Evolutionary conservation across 2,329 filamentous ascomycete genomes (phyloP).

Genomic region (Coniochaeta ligniaria): DNA sequence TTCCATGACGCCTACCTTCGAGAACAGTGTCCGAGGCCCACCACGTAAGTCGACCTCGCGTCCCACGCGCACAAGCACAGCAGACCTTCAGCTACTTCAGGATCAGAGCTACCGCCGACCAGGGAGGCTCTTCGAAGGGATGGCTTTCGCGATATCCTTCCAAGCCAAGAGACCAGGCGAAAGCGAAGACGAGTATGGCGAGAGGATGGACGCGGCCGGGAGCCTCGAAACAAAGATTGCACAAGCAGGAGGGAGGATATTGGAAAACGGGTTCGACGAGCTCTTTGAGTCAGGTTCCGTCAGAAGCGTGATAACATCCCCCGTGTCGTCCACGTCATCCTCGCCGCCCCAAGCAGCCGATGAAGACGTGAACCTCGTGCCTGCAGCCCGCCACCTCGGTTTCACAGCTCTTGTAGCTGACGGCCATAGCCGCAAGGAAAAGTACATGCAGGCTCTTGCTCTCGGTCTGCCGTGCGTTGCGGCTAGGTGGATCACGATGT

Average conservation of each 20-base stretch:
- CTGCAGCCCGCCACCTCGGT: conserved; percentile 46
- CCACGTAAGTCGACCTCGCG: conserved; percentile 15
- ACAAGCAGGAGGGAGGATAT: conserved; percentile 63
- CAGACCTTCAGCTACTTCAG: conserved; percentile 1
- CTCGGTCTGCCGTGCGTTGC: conserved; percentile 83
- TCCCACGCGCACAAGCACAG: conserved; percentile 12
- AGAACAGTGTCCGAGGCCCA: conserved; percentile 25
- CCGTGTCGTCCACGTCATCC: conserved; percentile 5
- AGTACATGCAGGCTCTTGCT: conserved; percentile 92
- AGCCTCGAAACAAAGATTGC: conserved; percentile 55
- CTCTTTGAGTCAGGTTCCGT: conserved; percentile 54
- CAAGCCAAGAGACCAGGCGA: conserved; percentile 41
- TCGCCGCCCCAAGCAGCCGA: conserved; percentile 14
- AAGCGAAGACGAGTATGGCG: conserved; percentile 39
- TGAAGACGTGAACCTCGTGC: conserved; percentile 43
- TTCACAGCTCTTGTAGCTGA: conserved; percentile 87
- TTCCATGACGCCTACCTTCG: conserved; percentile 24
- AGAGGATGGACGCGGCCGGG: conserved; percentile 30
- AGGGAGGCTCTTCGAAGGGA: conserved; percentile 58
- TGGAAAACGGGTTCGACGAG: conserved; percentile 72
- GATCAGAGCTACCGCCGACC: conserved; percentile 7
- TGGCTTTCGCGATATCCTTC: conserved; percentile 84
- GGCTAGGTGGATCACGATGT: conserved; percentile 72
- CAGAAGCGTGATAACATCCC: conserved; percentile 22
- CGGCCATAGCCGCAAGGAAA: conserved; percentile 75